Evolutionary conservation across 768 basidiomycete species (phyloP).

Genomic region (Scleroderma bovista): DNA sequence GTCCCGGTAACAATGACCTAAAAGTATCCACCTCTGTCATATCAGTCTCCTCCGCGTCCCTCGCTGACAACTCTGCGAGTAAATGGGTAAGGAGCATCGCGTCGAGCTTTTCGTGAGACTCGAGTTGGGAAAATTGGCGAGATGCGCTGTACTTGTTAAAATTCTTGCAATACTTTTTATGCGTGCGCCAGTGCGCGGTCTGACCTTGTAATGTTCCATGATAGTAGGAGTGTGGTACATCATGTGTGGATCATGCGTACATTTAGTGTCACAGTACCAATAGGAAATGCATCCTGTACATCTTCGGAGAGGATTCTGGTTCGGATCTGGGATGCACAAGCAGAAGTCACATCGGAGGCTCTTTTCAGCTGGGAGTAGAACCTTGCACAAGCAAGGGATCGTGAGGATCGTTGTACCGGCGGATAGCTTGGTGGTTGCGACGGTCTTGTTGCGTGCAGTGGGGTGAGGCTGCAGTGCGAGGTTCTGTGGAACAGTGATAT

Average conservation of each 20-base stretch:
- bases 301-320: conserved; percentile 35
- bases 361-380: conserved; percentile 53
- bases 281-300: conserved; percentile 66
- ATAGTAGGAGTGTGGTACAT: conserved; percentile 1
- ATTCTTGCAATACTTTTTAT: conserved; percentile 64
- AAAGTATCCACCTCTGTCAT: conserved; percentile 31
- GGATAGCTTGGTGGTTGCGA: conserved; percentile 34
- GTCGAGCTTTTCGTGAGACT: conserved; percentile 52
- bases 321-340: conserved; percentile 32
- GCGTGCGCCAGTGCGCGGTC: conserved; percentile 57
- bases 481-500: not conserved
- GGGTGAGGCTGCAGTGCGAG: conserved; percentile 39
- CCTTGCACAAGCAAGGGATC: conserved; percentile 38
- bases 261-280: conserved; percentile 66
- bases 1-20: conserved; percentile 42
- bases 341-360: conserved; percentile 65
- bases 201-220: conserved; percentile 53
- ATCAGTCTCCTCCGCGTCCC: conserved; percentile 9
- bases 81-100: conserved; percentile 61
- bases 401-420: conserved; percentile 49
- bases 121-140: conserved; percentile 41
- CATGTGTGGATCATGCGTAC: conserved; percentile 35
- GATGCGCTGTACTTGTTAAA: conserved; percentile 45
- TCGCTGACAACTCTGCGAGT: conserved; percentile 34
- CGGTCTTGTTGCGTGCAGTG: conserved; percentile 45